phyloP scores from a whole-genome alignment of 176 grass and related monocot species.

The Ensete ventricosum region DNA sequence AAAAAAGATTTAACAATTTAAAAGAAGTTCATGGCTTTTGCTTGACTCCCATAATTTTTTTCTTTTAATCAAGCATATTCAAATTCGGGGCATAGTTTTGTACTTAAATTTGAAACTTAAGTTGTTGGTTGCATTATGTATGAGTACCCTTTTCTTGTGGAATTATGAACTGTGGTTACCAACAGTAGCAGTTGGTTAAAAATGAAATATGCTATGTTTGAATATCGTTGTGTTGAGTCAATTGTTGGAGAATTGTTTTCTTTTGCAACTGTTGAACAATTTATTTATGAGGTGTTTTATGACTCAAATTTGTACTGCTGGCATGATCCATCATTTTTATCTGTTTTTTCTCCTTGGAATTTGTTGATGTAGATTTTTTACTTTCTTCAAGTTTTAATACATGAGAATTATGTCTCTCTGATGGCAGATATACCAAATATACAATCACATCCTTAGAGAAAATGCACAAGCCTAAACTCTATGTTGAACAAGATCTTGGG shows the following conservation, averaged over 20 bases:
- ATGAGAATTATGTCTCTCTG: background rate
- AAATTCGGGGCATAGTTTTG: too few relatives aligned
- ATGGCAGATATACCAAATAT: slow-evolving; percentile 81
- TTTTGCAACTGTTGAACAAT: too few relatives aligned
- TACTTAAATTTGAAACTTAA: too few relatives aligned
- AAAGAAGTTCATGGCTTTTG: too few relatives aligned
- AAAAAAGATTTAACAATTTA: too few relatives aligned
- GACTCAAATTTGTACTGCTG: background rate
- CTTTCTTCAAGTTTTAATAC: background rate
- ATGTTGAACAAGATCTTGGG: slow-evolving; percentile 82
- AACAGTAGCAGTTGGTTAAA: background rate
- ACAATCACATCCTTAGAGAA: slow-evolving; percentile 92
- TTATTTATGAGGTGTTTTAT: background rate
- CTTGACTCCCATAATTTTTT: too few relatives aligned
- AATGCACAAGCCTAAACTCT: slow-evolving; percentile 77
- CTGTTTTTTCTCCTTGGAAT: background rate
- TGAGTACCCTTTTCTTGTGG: too few relatives aligned
- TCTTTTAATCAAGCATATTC: too few relatives aligned
- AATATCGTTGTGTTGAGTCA: too few relatives aligned
- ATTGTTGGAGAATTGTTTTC: too few relatives aligned
- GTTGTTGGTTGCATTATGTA: too few relatives aligned
- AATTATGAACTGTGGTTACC: background rate
- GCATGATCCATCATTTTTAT: background rate
- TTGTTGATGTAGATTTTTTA: background rate
- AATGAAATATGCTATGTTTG: too few relatives aligned